Percentiles rank a stretch among this genome's conserved stretches.
Conservation (phyloP, 192 early-diverging fungal genomes). For the Coemansia sp. region DNA sequence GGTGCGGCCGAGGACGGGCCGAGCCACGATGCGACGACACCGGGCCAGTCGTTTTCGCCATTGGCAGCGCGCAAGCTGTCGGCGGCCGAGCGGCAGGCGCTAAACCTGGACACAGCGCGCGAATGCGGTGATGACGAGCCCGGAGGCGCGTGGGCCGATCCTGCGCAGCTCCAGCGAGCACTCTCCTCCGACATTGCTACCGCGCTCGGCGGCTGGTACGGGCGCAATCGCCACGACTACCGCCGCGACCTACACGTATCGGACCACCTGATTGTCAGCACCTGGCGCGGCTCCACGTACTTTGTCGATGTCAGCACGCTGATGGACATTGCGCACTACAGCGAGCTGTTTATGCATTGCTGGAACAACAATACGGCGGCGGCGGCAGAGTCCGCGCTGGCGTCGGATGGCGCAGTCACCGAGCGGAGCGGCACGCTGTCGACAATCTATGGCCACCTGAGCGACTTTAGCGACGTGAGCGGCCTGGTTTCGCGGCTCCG, state of each 20-base stretch:
- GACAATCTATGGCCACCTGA: constrained; percentile 24
- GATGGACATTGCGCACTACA: constrained; percentile 46
- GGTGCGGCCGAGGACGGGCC: constrained; percentile 3
- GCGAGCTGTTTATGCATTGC: constrained; percentile 32
- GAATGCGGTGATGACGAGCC: background rate
- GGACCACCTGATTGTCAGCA: constrained; percentile 48
- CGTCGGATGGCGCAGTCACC: constrained; percentile 9
- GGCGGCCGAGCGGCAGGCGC: background rate
- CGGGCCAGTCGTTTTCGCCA: constrained; percentile 24
- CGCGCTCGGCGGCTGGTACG: constrained; percentile 47
- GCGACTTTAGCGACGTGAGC: constrained; percentile 32
- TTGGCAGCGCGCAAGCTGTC: constrained; percentile 2
- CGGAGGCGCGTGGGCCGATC: background rate
- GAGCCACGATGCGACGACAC: constrained; percentile 14
- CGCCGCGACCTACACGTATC: constrained; percentile 28
- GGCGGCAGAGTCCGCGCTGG: constrained; percentile 11
- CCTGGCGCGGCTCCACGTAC: constrained; percentile 48
- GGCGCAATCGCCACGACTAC: constrained; percentile 38
- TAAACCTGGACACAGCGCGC: background rate
- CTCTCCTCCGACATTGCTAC: constrained; percentile 21
- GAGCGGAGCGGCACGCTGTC: constrained; percentile 21
- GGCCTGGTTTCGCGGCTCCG: constrained; percentile 43
- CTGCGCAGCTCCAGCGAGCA: constrained; percentile 1
- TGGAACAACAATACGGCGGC: constrained; percentile 24
- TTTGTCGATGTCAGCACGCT: constrained; percentile 46